These are phyloP conservation scores for Sugiyamaella qingdaonensis DNA, from an alignment of 805 yeast genomes.

Conservation along the genomic window DNA sequence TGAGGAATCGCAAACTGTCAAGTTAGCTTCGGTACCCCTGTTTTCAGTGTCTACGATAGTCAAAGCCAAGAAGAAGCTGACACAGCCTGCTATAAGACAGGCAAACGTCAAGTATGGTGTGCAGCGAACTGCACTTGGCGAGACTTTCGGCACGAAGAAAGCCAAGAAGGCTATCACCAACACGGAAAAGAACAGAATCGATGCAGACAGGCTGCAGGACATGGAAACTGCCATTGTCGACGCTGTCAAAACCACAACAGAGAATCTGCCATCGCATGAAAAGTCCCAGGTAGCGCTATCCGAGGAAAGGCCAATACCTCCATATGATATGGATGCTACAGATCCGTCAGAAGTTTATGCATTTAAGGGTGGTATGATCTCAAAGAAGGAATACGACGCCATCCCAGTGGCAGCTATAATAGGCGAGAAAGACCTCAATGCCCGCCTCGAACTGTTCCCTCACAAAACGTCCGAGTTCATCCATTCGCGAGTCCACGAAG, in stretches of 20 bases:
- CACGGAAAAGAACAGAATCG: constrained; percentile 78
- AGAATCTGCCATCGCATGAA: constrained; percentile 65
- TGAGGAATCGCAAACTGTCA: constrained; percentile 56
- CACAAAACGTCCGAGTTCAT: constrained; percentile 54
- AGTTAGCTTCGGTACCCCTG: constrained; percentile 61
- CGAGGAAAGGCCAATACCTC: constrained; percentile 79
- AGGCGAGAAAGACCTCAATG: constrained; percentile 45
- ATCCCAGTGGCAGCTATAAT: constrained; percentile 60
- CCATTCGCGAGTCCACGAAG: constrained; percentile 31
- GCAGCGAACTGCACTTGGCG: constrained; percentile 84
- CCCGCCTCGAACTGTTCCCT: constrained; percentile 59
- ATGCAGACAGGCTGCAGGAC: constrained; percentile 71
- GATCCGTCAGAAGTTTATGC: constrained; percentile 81
- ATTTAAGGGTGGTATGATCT: constrained; percentile 56
- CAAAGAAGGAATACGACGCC: constrained; percentile 56
- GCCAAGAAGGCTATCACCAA: constrained; percentile 88
- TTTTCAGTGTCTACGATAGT: constrained; percentile 61
- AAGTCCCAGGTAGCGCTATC: constrained; percentile 55
- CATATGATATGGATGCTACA: constrained; percentile 71
- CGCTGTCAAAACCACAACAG: constrained; percentile 65
- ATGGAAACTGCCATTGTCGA: constrained; percentile 80
- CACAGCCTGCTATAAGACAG: constrained; percentile 64
- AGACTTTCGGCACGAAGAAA: constrained; percentile 94
- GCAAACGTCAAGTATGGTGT: constrained; percentile 42
- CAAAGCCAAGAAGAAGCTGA: constrained; percentile 49